A percentile compares a stretch with the other conserved stretches of the same genome.
These are phyloP conservation scores for Penicillium odoratum DNA, from an alignment of 495 filamentous ascomycete species.

Conservation along the genomic window DNA sequence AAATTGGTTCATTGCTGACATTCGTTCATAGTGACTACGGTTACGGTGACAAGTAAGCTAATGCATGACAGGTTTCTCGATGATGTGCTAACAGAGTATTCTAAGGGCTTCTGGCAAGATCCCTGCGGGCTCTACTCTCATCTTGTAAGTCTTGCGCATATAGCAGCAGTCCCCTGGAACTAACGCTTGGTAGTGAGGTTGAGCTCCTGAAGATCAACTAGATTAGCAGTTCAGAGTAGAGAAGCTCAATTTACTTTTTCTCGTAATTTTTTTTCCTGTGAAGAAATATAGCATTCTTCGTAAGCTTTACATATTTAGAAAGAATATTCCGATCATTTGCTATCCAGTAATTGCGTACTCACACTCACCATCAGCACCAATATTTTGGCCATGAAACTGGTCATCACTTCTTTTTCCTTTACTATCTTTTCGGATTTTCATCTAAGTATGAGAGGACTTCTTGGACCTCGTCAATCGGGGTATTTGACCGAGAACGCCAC, in stretches of 20 bases:
- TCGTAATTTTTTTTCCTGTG: background rate
- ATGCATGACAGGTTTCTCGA: background rate
- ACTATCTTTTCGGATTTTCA: too few species aligned
- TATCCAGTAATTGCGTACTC: too few species aligned
- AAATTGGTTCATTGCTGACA: background rate
- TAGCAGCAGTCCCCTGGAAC: background rate
- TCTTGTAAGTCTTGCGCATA: constrained; percentile 47
- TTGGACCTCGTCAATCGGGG: too few species aligned
- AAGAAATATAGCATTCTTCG: too few species aligned
- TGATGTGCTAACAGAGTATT: constrained; percentile 30
- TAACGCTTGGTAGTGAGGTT: constrained; percentile 40
- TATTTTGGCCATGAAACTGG: too few species aligned
- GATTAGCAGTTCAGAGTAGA: background rate
- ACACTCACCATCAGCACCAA: too few species aligned
- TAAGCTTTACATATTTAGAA: too few species aligned
- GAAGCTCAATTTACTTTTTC: background rate
- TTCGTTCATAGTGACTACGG: constrained; percentile 62
- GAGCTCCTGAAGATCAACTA: constrained; percentile 44
- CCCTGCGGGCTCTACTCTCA: constrained; percentile 45
- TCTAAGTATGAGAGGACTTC: too few species aligned
- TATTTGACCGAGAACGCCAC: too few species aligned
- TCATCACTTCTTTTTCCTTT: too few species aligned
- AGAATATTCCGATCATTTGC: too few species aligned
- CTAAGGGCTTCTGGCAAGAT: constrained; percentile 55
- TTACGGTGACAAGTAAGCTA: constrained; percentile 67